Base-by-base conservation (phyloP, 768 basidiomycete genomes). In the Tulasnella sp. region DNA sequence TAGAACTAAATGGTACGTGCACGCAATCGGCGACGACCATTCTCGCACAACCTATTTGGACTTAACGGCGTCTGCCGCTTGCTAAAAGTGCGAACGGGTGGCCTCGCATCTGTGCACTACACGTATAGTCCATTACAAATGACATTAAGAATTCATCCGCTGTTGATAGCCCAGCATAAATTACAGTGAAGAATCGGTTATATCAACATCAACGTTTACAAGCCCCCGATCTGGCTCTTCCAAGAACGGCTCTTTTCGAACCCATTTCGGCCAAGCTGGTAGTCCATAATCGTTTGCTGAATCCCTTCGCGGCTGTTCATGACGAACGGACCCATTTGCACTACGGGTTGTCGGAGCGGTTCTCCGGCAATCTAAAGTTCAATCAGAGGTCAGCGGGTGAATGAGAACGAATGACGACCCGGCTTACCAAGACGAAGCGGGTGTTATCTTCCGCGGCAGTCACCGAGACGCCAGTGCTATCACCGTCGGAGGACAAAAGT, bases 211-310 rank as follows among this genome's bases (percentile, higher is more conserved):
- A n/a, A 59, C 12, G 26, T 26, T 59, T 29, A 59, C 26, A 59
- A 8, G 17, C 52, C 52, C 32, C 86, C 94, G 76, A 95, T 94
- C 78, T 89, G 83, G 76, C 91, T 93, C 81, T 89, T 86, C 96
- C 96, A 98, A n/a, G 83, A 88, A 75, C 88, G 89, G 5, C 89
- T 95, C 75, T 88, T 89, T 80, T 98, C 96, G 79, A 98, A 98
- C 2, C 96, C 96, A 77, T 98, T 97, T 76, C 77, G 81, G 22
- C 63, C 35, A n/a, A 63, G 35, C 16, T 63, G 71, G 62, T 72
- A 72, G 63, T 98, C 95, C 37, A 86, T 77, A 73, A 98, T 80
- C 1, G 96, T 92, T 78, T 90, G 83, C 77, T 90, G 85, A 41
- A 96, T 92, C 77, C 94, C 94, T 74, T 89, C 86, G 32, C 83